Base-by-base conservation (phyloP, 2,329 filamentous ascomycete species). In the Ceratocystiopsis minuta region DNA sequence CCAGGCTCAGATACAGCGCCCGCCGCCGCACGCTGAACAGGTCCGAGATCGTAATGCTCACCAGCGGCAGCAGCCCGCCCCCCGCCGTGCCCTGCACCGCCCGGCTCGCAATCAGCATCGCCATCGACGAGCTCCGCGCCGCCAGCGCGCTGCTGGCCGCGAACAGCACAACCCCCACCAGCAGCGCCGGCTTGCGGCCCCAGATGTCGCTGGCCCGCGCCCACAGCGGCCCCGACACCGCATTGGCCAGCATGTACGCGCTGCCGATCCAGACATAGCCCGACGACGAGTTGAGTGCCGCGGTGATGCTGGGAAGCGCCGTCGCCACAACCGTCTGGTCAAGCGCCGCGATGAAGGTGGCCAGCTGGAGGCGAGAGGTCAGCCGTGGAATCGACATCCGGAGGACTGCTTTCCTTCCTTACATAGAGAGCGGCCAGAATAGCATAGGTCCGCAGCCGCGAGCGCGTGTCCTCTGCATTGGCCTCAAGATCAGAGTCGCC, bases 321-420 rank as follows among this genome's bases (percentile, higher is more conserved):
- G 59, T 62, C 11, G 58, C 51, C 34, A 63, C 55, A 41, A 62
- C 61, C 7, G 45, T 57, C 57, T 49, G 53, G 46, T 60, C 58
- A 16, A 75, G 54, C 47, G 73, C 63, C 16, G 72, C 68, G 36
- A 76, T 61, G 42, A 73, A 70, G 0, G 75, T 58, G 4, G 41
- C 38, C 6, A 46, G 40, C 45, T 46, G 32, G 10, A 13, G 33
- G 2, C 24, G 5, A 28, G 11, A 6, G 2, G 24, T 28, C 24
- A 10, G 24, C 20, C 11, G 2, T 6, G 24, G n/a, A n/a, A n/a
- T n/a, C n/a, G n/a, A n/a, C n/a, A n/a, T n/a, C n/a, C n/a, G n/a
- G 5, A 28, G 24, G 2, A 10, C 24, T 6, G 24, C 24, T 28
- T 2, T 28, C 6, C 11, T 6, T 28, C 4, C 24, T 28, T 28